Percentiles rank a stretch among this genome's conserved stretches.
These are phyloP conservation scores for Geotrichum phurueaensis DNA, from an alignment of 1,139 yeast genomes.

Conservation along the genomic window DNA sequence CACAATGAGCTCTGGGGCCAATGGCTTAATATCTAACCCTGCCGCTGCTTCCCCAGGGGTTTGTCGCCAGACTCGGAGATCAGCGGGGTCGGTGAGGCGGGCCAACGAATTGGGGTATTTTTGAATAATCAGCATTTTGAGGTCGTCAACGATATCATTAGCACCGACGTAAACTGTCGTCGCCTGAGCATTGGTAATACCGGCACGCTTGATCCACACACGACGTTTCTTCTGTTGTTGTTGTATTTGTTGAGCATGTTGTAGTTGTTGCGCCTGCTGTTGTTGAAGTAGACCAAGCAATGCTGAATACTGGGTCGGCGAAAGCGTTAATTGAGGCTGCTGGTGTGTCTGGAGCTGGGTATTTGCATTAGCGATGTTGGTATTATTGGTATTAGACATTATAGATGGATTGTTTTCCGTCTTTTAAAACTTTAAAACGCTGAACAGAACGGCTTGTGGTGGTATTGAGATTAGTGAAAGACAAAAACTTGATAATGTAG, in stretches of 20 bases:
- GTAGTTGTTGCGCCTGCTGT: neutral
- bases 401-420: neutral
- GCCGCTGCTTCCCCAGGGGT: constrained; percentile 14
- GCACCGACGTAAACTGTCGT: constrained; percentile 57
- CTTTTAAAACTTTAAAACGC: neutral
- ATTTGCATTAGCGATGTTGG: neutral
- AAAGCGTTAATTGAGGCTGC: constrained; percentile 8
- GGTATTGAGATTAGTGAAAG: neutral
- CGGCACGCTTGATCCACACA: constrained; percentile 59
- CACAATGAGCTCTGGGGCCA: constrained; percentile 5
- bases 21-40: neutral
- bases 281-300: constrained; percentile 7
- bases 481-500: neutral
- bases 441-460: neutral
- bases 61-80: constrained; percentile 33
- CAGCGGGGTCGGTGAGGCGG: constrained; percentile 62
- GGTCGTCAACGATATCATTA: constrained; percentile 57
- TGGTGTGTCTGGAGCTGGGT: constrained; percentile 8
- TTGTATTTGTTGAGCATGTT: neutral
- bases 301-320: constrained; percentile 3
- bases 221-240: constrained; percentile 31
- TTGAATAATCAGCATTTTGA: constrained; percentile 52
- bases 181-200: constrained; percentile 42
- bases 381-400: neutral
- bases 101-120: constrained; percentile 71